Conservation (phyloP, 228 moss, liverwort and hornwort genomes). For the Sphagnum fallax region DNA sequence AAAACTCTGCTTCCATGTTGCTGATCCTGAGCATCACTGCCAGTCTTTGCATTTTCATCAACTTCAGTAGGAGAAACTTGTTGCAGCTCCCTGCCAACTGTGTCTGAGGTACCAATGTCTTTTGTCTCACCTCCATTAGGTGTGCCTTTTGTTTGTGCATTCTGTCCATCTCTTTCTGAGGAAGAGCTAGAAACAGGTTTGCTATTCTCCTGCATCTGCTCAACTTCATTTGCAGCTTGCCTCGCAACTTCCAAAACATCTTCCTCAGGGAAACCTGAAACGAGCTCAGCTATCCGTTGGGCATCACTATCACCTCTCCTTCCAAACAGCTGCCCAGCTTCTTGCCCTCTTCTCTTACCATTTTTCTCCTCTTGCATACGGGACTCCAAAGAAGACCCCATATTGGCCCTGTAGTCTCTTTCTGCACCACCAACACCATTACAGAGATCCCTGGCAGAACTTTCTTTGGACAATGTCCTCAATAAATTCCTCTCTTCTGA, state of each 20-base stretch:
- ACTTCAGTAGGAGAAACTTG: constrained; percentile 33
- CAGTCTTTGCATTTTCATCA: constrained; percentile 15
- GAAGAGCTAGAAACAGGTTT: constrained; percentile 52
- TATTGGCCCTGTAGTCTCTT: constrained; percentile 39
- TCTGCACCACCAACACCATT: constrained; percentile 39
- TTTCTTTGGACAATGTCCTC: constrained; percentile 34
- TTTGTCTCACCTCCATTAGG: constrained; percentile 40
- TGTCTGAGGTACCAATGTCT: constrained; percentile 25
- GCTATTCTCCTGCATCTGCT: constrained; percentile 73
- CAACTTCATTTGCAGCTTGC: constrained; percentile 78
- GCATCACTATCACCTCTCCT: constrained; percentile 64
- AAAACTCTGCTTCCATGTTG: constrained; percentile 22
- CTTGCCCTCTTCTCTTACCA: constrained; percentile 49
- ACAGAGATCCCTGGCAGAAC: constrained; percentile 56
- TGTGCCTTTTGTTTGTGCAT: constrained; percentile 28
- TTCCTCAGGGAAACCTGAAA: constrained; percentile 68
- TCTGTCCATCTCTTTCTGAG: constrained; percentile 48
- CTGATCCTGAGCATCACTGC: constrained; percentile 31
- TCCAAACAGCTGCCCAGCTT: constrained; percentile 46
- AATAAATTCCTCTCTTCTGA: constrained; percentile 34
- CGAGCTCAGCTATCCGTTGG: constrained; percentile 35
- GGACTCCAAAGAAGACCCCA: constrained; percentile 36
- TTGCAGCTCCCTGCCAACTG: constrained; percentile 33
- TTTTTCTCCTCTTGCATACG: constrained; percentile 42
- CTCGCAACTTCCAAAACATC: constrained; percentile 83